Evolutionary conservation across 2,329 filamentous ascomycete species (phyloP).

Genomic region (Diaporthe batatas): DNA sequence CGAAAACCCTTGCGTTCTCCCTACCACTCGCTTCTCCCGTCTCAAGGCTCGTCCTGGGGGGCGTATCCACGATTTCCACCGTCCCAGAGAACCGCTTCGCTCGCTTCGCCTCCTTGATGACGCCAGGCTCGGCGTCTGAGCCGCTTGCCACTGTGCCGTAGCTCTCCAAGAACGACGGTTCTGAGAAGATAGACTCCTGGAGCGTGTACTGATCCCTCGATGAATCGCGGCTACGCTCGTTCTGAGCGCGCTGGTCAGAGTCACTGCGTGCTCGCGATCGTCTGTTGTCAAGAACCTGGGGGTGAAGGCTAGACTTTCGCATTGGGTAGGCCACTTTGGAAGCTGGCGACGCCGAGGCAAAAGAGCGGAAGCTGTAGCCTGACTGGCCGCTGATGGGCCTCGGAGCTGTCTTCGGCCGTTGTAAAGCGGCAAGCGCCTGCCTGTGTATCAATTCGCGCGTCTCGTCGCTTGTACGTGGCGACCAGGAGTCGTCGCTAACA

Average conservation of each 20-base stretch:
- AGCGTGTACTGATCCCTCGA: conserved; percentile 38
- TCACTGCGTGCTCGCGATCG: conserved; percentile 19
- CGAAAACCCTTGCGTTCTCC: not conserved
- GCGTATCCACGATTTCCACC: conserved; percentile 20
- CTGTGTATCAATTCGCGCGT: conserved; percentile 32
- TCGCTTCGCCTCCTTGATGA: conserved; percentile 18
- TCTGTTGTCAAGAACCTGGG: not conserved
- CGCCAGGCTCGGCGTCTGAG: conserved; percentile 1
- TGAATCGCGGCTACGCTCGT: conserved; percentile 36
- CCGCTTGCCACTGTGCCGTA: conserved; percentile 28
- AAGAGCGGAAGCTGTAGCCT: conserved; percentile 39
- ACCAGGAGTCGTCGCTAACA: not conserved
- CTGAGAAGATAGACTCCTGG: conserved; percentile 41
- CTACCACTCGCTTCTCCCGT: not conserved
- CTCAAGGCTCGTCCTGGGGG: conserved; percentile 19
- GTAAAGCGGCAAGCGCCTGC: conserved; percentile 38
- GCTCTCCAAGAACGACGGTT: conserved; percentile 37
- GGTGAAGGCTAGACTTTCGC: conserved; percentile 36
- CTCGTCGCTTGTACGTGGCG: conserved; percentile 49
- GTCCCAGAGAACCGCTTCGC: conserved; percentile 25
- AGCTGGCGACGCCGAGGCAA: conserved; percentile 28
- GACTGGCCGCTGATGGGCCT: conserved; percentile 30
- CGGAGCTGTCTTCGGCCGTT: conserved; percentile 18
- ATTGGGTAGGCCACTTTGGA: conserved; percentile 25
- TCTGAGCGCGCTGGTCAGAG: conserved; percentile 7